Conservation (phyloP, 106 monocot genomes). For the Posidonia australis region DNA sequence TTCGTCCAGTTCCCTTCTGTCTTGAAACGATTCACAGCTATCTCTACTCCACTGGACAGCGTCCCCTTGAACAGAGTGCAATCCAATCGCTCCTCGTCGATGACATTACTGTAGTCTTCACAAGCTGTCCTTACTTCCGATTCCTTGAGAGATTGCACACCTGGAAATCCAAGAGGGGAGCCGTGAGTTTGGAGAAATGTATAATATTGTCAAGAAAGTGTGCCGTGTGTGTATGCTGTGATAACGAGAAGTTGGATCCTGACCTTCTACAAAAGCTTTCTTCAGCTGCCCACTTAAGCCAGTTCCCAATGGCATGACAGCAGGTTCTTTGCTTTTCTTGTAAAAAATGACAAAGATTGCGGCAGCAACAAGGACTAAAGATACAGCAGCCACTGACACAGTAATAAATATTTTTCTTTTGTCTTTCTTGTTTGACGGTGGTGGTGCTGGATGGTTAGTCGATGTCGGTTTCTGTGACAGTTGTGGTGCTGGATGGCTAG, state of each 20-base stretch:
- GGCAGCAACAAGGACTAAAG: constrained; percentile 13
- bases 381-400: constrained; percentile 17
- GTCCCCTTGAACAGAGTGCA: constrained; percentile 69
- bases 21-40: constrained; percentile 45
- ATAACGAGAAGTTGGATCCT: neutral
- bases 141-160: constrained; percentile 51
- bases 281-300: constrained; percentile 66
- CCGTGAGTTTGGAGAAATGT: neutral
- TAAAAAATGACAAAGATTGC: constrained; percentile 18
- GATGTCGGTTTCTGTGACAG: neutral
- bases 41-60: constrained; percentile 76
- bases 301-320: constrained; percentile 59
- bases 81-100: constrained; percentile 43
- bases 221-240: no score
- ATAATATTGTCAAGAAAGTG: no score
- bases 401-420: constrained; percentile 6
- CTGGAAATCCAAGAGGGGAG: constrained; percentile 9
- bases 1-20: constrained; percentile 48
- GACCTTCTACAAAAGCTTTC: constrained; percentile 76
- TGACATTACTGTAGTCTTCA: constrained; percentile 83
- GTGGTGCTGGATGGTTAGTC: neutral
- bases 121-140: constrained; percentile 62
- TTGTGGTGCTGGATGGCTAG: no score
- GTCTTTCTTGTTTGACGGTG: neutral
- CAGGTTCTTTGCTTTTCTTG: constrained; percentile 25